Evolutionary conservation across 169 alveolate species (phyloP).

Genomic region (Condylostoma magnum): DNA sequence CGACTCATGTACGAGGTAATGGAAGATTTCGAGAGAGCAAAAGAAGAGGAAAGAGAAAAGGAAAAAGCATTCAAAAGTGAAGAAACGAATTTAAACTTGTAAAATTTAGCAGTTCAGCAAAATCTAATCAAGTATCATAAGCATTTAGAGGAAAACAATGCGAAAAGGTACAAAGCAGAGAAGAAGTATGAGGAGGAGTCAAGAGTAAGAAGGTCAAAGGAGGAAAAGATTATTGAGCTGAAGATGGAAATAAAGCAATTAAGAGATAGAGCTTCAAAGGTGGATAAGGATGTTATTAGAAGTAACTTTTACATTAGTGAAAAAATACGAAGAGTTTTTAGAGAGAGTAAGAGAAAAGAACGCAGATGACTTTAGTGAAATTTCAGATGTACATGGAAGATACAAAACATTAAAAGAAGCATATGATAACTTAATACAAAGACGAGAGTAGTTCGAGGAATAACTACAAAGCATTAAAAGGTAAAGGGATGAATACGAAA

Average conservation of each 20-base stretch:
- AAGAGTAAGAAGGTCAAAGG: slow-evolving; percentile 30
- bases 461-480: slow-evolving; percentile 42
- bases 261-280: slow-evolving; percentile 35
- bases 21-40: slow-evolving; percentile 61
- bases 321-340: slow-evolving; percentile 56
- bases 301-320: too few relatives aligned
- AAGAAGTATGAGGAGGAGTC: slow-evolving; percentile 48
- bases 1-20: slow-evolving; percentile 67
- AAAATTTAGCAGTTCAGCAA: slow-evolving; percentile 53
- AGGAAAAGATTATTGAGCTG: slow-evolving; percentile 29
- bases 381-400: slow-evolving; percentile 52
- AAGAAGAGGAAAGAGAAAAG: slow-evolving; percentile 61
- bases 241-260: slow-evolving; percentile 35
- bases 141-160: slow-evolving; percentile 42
- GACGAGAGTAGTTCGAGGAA: slow-evolving; percentile 35
- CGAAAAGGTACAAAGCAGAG: slow-evolving; percentile 45
- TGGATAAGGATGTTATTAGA: slow-evolving; percentile 43
- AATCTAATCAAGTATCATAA: slow-evolving; percentile 45
- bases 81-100: slow-evolving; percentile 49
- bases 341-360: slow-evolving; percentile 56
- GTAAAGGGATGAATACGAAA: slow-evolving; percentile 36
- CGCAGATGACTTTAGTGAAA: slow-evolving; percentile 63
- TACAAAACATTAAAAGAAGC: slow-evolving; percentile 51
- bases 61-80: slow-evolving; percentile 50
- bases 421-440: slow-evolving; percentile 47